Evolutionary conservation across 495 filamentous ascomycete genomes (phyloP).

Genomic region (Podospora conica): DNA sequence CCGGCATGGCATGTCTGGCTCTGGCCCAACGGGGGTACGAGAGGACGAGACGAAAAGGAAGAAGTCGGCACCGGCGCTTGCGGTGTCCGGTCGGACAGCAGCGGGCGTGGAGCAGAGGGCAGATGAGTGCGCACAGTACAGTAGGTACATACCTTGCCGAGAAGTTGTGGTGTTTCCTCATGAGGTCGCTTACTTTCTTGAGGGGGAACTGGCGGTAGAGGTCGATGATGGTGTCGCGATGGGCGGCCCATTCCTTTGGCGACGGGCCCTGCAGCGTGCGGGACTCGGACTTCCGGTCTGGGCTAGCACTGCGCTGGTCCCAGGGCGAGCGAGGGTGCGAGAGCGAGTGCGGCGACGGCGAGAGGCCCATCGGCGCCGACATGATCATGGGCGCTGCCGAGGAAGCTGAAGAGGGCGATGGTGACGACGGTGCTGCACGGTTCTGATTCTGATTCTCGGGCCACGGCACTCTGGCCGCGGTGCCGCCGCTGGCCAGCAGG

Average conservation of each 20-base stretch:
- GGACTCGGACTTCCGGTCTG: conserved; percentile 24
- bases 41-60: neutral
- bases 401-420: neutral
- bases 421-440: conserved; percentile 23
- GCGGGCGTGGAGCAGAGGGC: neutral
- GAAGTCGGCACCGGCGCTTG: neutral
- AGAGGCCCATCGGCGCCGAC: conserved; percentile 14
- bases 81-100: neutral
- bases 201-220: conserved; percentile 29
- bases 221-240: conserved; percentile 29
- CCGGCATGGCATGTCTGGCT: too few relatives aligned
- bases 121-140: neutral
- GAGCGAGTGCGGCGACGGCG: conserved; percentile 2
- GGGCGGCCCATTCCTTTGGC: conserved; percentile 25
- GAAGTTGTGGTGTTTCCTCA: conserved; percentile 29
- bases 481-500: neutral
- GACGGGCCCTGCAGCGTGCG: conserved; percentile 30
- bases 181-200: conserved; percentile 29
- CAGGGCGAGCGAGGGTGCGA: too few relatives aligned
- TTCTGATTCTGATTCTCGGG: too few relatives aligned
- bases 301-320: conserved; percentile 10
- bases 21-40: neutral
- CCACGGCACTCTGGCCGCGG: neutral
- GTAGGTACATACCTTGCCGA: conserved; percentile 25
- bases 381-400: conserved; percentile 4